These are phyloP conservation scores for Colletotrichum tropicale DNA, from an alignment of 2,329 filamentous ascomycete species.

Conservation along the genomic window DNA sequence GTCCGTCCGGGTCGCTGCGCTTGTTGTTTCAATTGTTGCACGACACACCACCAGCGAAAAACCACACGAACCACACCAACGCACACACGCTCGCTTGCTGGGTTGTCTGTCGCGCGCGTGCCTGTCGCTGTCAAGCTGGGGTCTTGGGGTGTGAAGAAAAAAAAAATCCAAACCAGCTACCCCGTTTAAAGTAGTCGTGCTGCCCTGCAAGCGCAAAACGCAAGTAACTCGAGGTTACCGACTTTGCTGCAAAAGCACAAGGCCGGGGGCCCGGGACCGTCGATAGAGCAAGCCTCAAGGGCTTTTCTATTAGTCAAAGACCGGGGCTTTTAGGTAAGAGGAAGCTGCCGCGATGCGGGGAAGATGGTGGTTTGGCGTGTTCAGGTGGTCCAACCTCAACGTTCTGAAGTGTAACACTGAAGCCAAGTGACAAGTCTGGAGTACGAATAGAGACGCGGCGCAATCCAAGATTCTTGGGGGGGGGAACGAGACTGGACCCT, in stretches of 20 bases:
- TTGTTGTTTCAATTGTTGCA: constrained; percentile 19
- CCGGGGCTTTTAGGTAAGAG: constrained; percentile 50
- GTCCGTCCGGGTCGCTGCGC: constrained; percentile 17
- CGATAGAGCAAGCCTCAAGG: constrained; percentile 14
- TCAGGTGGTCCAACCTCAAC: constrained; percentile 20
- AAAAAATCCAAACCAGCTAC: not conserved
- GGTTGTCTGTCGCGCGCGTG: not conserved
- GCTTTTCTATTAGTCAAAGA: constrained; percentile 53
- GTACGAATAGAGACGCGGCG: constrained; percentile 13
- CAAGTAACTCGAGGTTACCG: not conserved
- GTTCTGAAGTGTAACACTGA: constrained; percentile 2
- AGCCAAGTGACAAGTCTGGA: constrained; percentile 12
- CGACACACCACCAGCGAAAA: constrained; percentile 4
- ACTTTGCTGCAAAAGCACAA: constrained; percentile 14
- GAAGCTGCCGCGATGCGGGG: constrained; percentile 45
- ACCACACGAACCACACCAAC: not conserved
- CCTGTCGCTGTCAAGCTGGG: not conserved
- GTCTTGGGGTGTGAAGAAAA: not conserved
- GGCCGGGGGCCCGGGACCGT: constrained; percentile 7
- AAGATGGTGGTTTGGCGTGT: constrained; percentile 30
- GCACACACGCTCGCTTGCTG: not conserved
- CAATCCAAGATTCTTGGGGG: not conserved
- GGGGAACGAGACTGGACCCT: not conserved
- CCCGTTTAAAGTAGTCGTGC: not conserved
- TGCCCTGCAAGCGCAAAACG: not conserved